Conservation (phyloP, 106 monocot genomes). For the Dendrobium chrysotoxum region DNA sequence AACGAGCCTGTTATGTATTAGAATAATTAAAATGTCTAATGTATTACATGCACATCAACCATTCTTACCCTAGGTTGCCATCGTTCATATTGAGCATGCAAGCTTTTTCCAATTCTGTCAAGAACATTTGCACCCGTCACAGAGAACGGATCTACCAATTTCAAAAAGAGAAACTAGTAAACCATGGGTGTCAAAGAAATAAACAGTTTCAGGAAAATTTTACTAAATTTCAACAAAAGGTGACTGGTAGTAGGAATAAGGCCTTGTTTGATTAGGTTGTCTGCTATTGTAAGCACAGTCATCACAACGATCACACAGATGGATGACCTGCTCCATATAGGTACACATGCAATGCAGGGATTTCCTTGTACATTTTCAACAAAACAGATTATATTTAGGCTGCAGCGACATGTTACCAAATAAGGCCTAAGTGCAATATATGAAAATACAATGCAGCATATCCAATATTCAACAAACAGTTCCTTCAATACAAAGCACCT, state of each 20-base stretch:
- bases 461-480: neutral
- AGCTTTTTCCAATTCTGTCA: slow-evolving; percentile 76
- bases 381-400: neutral
- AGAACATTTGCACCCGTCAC: slow-evolving; percentile 81
- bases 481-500: no score
- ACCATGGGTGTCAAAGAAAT: neutral
- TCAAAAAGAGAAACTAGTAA: neutral
- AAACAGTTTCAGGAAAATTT: neutral
- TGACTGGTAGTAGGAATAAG: neutral
- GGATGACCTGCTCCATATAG: neutral
- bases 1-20: slow-evolving; percentile 60
- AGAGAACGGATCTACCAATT: slow-evolving; percentile 74
- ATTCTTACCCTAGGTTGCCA: slow-evolving; percentile 83
- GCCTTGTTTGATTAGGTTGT: neutral
- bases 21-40: neutral
- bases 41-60: neutral
- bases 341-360: neutral
- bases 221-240: neutral
- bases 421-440: neutral
- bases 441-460: neutral
- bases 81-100: slow-evolving; percentile 92
- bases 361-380: neutral
- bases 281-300: neutral
- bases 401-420: neutral
- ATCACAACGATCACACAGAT: neutral